Evolutionary conservation across 306 rosid species (phyloP).

Genomic region (Medicago lupulina): DNA sequence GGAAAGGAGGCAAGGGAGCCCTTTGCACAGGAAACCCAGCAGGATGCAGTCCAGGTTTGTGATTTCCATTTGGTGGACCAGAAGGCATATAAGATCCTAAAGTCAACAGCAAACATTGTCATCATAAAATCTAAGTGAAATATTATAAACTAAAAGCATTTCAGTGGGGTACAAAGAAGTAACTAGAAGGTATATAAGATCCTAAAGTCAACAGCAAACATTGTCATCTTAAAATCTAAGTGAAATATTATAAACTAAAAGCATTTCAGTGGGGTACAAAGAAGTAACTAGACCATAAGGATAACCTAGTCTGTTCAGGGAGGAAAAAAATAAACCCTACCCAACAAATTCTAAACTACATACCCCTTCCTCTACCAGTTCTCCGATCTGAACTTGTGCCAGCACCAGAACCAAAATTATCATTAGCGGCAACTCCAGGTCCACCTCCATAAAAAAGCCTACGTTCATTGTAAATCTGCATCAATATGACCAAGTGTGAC

Average conservation of each 20-base stretch:
- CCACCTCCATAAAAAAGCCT: conserved; percentile 93
- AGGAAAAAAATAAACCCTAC: background rate
- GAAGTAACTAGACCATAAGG: background rate
- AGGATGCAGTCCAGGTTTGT: conserved; percentile 90
- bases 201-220: no score
- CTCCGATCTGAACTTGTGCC: conserved; percentile 72
- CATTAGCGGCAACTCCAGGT: conserved; percentile 83
- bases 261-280: background rate
- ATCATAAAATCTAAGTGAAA: conserved; percentile 4
- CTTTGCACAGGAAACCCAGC: conserved; percentile 88
- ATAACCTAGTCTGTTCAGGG: background rate
- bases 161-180: background rate
- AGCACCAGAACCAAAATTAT: conserved; percentile 67
- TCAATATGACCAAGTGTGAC: conserved; percentile 30
- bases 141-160: background rate
- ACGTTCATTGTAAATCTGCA: conserved; percentile 90
- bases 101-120: conserved; percentile 32
- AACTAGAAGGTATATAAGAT: no score
- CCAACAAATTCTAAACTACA: conserved; percentile 37
- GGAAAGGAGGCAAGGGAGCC: conserved; percentile 83
- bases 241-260: background rate
- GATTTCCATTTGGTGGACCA: conserved; percentile 91
- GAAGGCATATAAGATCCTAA: conserved; percentile 87
- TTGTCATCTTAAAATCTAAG: no score
- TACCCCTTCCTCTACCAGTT: conserved; percentile 91